phyloP scores from a whole-genome alignment of 345 rosid genomes.

The Eutrema heterophyllum region DNA sequence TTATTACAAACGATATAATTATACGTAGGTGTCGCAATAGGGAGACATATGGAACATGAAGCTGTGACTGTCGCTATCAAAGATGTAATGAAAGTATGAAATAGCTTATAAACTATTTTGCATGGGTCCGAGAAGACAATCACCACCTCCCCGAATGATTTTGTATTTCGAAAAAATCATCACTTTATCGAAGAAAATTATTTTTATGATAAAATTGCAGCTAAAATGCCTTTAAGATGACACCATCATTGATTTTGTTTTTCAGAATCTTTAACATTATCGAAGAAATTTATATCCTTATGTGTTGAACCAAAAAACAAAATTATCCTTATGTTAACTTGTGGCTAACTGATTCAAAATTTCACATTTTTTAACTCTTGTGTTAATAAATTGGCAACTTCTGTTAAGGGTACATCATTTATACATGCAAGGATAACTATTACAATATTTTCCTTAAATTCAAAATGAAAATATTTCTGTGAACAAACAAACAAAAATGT shows the following conservation, averaged over 20 bases:
- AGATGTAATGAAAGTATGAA: conserved; percentile 14
- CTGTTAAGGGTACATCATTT: not conserved
- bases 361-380: not conserved
- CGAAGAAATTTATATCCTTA: not conserved
- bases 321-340: not conserved
- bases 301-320: not conserved
- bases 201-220: conserved; percentile 8
- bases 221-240: conserved; percentile 29
- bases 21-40: conserved; percentile 9
- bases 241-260: conserved; percentile 23
- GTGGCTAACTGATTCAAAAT: not conserved
- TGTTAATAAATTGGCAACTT: not conserved
- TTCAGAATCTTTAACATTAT: not conserved
- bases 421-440: not conserved
- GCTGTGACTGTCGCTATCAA: conserved; percentile 30
- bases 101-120: conserved; percentile 6
- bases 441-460: not conserved
- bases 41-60: conserved; percentile 21
- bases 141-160: conserved; percentile 24
- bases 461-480: not conserved
- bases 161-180: conserved; percentile 12
- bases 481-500: not conserved
- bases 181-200: conserved; percentile 19
- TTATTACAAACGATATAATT: conserved; percentile 5
- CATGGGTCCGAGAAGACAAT: conserved; percentile 17